These are phyloP conservation scores for Naganishia antarctica DNA, from an alignment of 768 basidiomycete genomes.

Conservation along the genomic window DNA sequence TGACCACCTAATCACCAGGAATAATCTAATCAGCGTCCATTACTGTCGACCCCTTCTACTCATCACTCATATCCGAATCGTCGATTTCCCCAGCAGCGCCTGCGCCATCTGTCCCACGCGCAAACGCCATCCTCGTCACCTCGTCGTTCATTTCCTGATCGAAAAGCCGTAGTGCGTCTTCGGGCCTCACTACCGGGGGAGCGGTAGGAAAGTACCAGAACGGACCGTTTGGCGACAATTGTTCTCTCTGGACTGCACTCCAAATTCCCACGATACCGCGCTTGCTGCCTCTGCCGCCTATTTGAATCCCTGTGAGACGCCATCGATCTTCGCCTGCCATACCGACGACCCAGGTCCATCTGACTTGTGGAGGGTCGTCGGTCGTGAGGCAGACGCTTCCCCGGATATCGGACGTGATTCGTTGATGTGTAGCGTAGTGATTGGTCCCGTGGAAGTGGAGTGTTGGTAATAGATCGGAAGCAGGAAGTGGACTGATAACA, in stretches of 20 bases:
- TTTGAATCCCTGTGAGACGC: constrained; percentile 43
- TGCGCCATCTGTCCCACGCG: too few species aligned
- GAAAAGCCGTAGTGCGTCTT: constrained; percentile 5
- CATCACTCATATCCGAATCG: not conserved
- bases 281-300: constrained; percentile 42
- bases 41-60: not conserved
- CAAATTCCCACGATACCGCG: constrained; percentile 37
- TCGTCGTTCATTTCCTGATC: constrained; percentile 5
- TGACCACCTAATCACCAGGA: too few species aligned
- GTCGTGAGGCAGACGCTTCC: constrained; percentile 41
- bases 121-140: not conserved
- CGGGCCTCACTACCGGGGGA: not conserved
- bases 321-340: constrained; percentile 46
- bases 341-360: constrained; percentile 45
- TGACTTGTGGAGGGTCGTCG: constrained; percentile 44
- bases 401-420: constrained; percentile 31
- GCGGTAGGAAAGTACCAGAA: constrained; percentile 7
- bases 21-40: too few species aligned
- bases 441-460: constrained; percentile 38
- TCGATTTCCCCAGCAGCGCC: not conserved
- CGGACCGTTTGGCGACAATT: constrained; percentile 7
- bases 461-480: constrained; percentile 36
- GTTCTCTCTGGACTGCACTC: constrained; percentile 14
- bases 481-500: constrained; percentile 32
- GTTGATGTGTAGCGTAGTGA: constrained; percentile 25